phyloP scores from a whole-genome alignment of 495 filamentous ascomycete species.

The Aspergillus hancockii region DNA sequence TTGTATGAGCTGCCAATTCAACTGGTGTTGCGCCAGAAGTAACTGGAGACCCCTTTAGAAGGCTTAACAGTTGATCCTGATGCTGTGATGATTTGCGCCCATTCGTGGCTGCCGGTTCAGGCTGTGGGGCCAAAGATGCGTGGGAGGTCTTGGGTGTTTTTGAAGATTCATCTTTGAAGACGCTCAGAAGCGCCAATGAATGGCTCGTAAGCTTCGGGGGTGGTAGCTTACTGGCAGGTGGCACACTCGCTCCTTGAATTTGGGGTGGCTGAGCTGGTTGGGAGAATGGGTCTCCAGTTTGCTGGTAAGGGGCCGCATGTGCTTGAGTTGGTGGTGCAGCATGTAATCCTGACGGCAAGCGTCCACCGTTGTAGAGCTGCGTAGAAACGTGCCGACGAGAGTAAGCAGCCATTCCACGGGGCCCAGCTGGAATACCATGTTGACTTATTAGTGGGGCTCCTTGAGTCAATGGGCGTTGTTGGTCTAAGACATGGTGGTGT shows the following conservation, averaged over 20 bases:
- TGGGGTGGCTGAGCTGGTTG: slow-evolving; percentile 41
- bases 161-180: slow-evolving; percentile 57
- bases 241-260: slow-evolving; percentile 46
- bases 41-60: slow-evolving; percentile 34
- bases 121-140: slow-evolving; percentile 31
- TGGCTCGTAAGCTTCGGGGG: slow-evolving; percentile 65
- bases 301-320: slow-evolving; percentile 51
- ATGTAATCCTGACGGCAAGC: slow-evolving; percentile 18
- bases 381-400: slow-evolving; percentile 15
- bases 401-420: slow-evolving; percentile 16
- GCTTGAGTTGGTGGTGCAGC: slow-evolving; percentile 17
- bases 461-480: slow-evolving; percentile 10
- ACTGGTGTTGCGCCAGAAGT: slow-evolving; percentile 28
- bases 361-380: slow-evolving; percentile 12
- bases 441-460: slow-evolving; percentile 16
- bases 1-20: slow-evolving; percentile 37
- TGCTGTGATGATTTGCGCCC: slow-evolving; percentile 38
- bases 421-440: slow-evolving; percentile 17
- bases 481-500: neutral
- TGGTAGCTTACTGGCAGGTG: slow-evolving; percentile 58
- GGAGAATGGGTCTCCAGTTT: slow-evolving; percentile 53
- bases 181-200: slow-evolving; percentile 61
- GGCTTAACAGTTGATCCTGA: slow-evolving; percentile 39
- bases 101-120: slow-evolving; percentile 19
- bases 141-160: slow-evolving; percentile 30